These are phyloP conservation scores for Globisporangium ultimum DNA, from an alignment of 352 stramenopile species.

Conservation along the genomic window DNA sequence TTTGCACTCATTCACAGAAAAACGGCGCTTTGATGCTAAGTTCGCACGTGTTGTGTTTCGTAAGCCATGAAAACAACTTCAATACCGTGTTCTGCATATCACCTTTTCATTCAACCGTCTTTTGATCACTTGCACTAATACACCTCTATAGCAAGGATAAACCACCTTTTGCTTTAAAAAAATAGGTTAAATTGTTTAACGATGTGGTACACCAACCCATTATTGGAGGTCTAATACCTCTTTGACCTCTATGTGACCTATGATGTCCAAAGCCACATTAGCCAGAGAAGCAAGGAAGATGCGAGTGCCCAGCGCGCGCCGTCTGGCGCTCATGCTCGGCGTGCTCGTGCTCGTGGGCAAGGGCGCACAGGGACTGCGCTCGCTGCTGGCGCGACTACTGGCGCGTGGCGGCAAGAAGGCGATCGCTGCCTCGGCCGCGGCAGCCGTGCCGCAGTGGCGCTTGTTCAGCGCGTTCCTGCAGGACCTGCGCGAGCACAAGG, in stretches of 20 bases:
- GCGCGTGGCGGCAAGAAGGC: constrained; percentile 9
- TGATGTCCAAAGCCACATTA: too few species aligned
- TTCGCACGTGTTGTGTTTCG: too few species aligned
- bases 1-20: not conserved
- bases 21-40: not conserved
- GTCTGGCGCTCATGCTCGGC: constrained; percentile 29
- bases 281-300: not conserved
- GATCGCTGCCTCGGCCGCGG: constrained; percentile 13
- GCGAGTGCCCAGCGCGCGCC: constrained; percentile 23
- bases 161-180: too few species aligned
- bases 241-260: too few species aligned
- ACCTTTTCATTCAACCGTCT: too few species aligned
- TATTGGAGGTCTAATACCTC: too few species aligned
- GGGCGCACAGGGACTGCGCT: constrained; percentile 24
- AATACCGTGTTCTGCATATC: too few species aligned
- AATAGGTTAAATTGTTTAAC: too few species aligned
- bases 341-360: constrained; percentile 44
- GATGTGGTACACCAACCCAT: too few species aligned
- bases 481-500: constrained; percentile 39
- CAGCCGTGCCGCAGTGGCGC: constrained; percentile 31
- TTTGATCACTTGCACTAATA: too few species aligned
- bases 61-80: too few species aligned
- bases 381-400: constrained; percentile 18
- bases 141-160: too few species aligned
- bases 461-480: constrained; percentile 74